Base-by-base conservation (phyloP, 306 rosid species). In the Trichosanthes cucumerina region DNA sequence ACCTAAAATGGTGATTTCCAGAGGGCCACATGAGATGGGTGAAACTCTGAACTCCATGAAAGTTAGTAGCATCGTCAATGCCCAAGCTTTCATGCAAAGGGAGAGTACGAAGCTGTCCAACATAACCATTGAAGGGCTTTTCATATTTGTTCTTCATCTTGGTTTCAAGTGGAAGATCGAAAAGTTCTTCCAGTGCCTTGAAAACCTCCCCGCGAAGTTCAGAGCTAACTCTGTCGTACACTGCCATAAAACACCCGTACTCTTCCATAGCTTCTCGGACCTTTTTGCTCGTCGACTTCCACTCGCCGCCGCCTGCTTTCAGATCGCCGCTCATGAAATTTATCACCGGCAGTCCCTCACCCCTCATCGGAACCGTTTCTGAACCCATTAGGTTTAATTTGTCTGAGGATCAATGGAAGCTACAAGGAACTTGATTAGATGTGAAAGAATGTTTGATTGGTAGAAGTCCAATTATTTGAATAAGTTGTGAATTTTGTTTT, bases 31-130 rank as follows among this genome's bases (percentile, higher is more conserved):
- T 75, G 38, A 82, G 81, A 60, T 71, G 26, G 9, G 88, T 62
- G 82, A 87, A 87, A 26, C 33, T 52, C 19, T 79, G 83, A 69
- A 81, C 70, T 43, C 77, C 86, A 46, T 78, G 60, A 39, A 80
- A 36, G 12, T 75, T 34, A 0, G 90, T 84, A 0, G 90, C 88
- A 49, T 80, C 59, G 53, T 84, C 88, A 39, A 87, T 87, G 28
- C 90, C 90, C 78, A 87, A 33, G 80, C 88, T 87, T 79, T 87
- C 90, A 75, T 87, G 90, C 53, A 87, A 85, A 64, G 90, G 90
- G 11, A 87, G 33, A 0, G 60, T 72, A 16, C 79, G 85, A 73
- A 84, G 80, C 70, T 84, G 83, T 9, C 88, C 90, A 36, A 87
- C 86, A 38, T 87, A 84, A 2, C 90, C 90, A 73, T 79, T 87